Base-by-base conservation (phyloP, 768 basidiomycete genomes). In the Suillus ampliporus region DNA sequence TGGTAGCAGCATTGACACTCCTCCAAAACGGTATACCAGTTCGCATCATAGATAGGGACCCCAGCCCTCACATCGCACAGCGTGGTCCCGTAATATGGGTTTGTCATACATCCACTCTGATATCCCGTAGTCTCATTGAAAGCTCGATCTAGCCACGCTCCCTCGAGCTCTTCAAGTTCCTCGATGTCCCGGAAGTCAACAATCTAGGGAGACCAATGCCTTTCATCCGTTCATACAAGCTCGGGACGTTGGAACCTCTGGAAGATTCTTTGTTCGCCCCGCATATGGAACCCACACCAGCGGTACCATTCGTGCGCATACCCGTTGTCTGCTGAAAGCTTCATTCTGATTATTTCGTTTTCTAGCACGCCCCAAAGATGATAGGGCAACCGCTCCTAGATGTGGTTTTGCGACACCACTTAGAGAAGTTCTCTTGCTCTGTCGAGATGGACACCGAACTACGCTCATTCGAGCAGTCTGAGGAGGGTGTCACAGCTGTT, bases 1-100 rank as follows among this genome's bases (percentile, higher is more conserved):
- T 83, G 8, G 77, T 82, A 53, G 73, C 77, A 54, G 81, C 80
- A 2, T 73, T 82, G 2, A 67, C 75, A 10, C 78, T 84, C 3
- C 63, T 70, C 1, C 62, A 68, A 17, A 74, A 73, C 47, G 74
- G 71, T 10, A 64, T 80, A 13, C 66, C 37, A 48, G 54, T 48
- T 31, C 57, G 61, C 38, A 62, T 62, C 31, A 62, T 62, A 13
- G 61, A 62, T 5, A 57, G 57, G 23, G 41, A 57, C 9, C 64
- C 74, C 0, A 51, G 69, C 8, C 74, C 73, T 15, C 73, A 73
- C 26, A 61, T 77, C 9, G 80, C 80, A 2, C 73, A 78, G 61
- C 76, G 80, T 9, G 78, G 77, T 21, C 71, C 76, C 7, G 78
- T 73, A 14, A 74, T 80, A 28, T 75, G 76, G 73, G 78, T 78